phyloP scores from a whole-genome alignment of 2,329 filamentous ascomycete species.

The Hypoxylon sp. region DNA sequence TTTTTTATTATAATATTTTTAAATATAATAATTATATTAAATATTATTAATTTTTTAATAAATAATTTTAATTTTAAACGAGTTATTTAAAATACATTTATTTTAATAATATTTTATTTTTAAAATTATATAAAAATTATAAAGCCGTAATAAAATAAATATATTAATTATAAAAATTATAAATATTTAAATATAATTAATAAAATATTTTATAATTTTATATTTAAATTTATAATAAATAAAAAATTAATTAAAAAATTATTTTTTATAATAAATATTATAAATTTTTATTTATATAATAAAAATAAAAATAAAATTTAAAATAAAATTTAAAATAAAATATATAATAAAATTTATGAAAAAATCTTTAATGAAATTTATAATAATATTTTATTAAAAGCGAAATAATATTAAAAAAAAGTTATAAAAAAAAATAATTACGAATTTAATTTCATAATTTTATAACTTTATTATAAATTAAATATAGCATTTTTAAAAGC shows the following conservation, averaged over 20 bases:
- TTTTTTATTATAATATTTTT: neutral
- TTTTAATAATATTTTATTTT: neutral
- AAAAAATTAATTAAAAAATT: too few species aligned
- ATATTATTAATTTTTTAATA: neutral
- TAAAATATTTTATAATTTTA: neutral
- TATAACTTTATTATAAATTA: too few species aligned
- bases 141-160: neutral
- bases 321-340: neutral
- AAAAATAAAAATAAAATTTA: constrained; percentile 1
- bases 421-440: too few species aligned
- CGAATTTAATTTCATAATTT: too few species aligned
- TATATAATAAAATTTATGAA: neutral
- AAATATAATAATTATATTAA: neutral
- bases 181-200: neutral
- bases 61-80: neutral
- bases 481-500: too few species aligned
- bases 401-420: too few species aligned
- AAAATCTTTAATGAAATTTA: too few species aligned
- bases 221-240: neutral
- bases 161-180: neutral
- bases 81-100: neutral
- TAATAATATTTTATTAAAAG: too few species aligned
- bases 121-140: neutral
- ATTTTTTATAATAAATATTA: too few species aligned
- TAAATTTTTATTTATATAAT: constrained; percentile 1